A percentile compares a stretch with the other conserved stretches of the same genome.
Evolutionary conservation across 2,329 filamentous ascomycete species (phyloP).

Genomic region (Aspergillus brasiliensis): DNA sequence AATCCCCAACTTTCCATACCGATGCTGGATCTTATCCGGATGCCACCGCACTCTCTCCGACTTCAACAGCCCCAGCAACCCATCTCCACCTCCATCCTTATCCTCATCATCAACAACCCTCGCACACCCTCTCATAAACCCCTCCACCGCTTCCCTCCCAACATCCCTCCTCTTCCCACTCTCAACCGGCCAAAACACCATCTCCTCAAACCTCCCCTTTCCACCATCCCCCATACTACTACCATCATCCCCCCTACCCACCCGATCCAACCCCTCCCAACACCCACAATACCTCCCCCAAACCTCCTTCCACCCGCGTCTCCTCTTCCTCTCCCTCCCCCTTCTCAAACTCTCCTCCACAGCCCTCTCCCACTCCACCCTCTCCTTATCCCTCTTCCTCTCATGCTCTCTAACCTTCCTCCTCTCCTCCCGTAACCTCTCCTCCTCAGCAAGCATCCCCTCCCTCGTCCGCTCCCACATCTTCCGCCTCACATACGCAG

Average conservation of each 20-base stretch:
- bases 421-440: constrained; percentile 58
- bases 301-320: constrained; percentile 52
- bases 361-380: constrained; percentile 56
- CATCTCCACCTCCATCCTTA: constrained; percentile 30
- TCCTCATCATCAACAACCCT: constrained; percentile 6
- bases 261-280: constrained; percentile 60
- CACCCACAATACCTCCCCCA: constrained; percentile 67
- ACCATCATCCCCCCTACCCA: constrained; percentile 22
- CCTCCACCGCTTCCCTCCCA: constrained; percentile 61
- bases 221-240: constrained; percentile 8
- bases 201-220: constrained; percentile 33
- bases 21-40: constrained; percentile 95
- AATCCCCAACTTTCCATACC: constrained; percentile 70
- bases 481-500: constrained; percentile 75
- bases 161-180: constrained; percentile 62
- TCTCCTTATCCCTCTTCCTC: constrained; percentile 31
- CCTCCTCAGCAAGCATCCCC: constrained; percentile 76
- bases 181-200: constrained; percentile 73
- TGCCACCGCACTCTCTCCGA: constrained; percentile 91
- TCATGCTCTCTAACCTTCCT: constrained; percentile 50
- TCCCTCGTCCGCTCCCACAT: constrained; percentile 98
- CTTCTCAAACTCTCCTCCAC: constrained; percentile 70
- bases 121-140: constrained; percentile 67
- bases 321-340: constrained; percentile 62
- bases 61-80: constrained; percentile 63